Base-by-base conservation (phyloP, 129 eudicot species). In the Logfia minima region DNA sequence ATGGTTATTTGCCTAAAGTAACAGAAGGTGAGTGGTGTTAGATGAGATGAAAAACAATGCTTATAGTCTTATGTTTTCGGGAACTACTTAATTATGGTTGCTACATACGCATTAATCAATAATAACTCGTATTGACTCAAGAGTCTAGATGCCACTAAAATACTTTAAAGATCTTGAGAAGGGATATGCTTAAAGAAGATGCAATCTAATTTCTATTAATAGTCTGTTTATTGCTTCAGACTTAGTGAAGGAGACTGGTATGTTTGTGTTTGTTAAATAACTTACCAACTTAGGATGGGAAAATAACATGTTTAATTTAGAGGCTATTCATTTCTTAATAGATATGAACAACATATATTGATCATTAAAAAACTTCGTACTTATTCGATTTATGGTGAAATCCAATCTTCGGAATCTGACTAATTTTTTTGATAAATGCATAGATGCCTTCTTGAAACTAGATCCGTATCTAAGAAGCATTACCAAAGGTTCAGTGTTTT, bases 1-100 rank as follows among this genome's bases (percentile, higher is more conserved):
- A 94, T 82, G 97, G 98, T 70, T 86, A 87, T 89, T 87, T 86
- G 82, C 93, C 97, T 62, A 94, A 91, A 87, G 90, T 94, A 81
- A 84, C 98, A 70, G 98, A 94, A 87, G 98, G 98, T 94, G 83
- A 41, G 93, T 77, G 18, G 58, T 71, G 24, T 70, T 39, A 28
- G 2, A 56, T 69, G 48, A 68, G 21, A 68, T 71, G 16, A 32
- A 19, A 65, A 76, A 48, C 9, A n/a, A 22, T 53, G 56, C 56
- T 52, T 8, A 59, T 60, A 28, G 65, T 22, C 53, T 52, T 52
- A 8, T 24, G 55, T 48, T 48, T 77, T 53, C 16, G 28, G 28
- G 32, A 22, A 63, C 34, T 24, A 63, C 17, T 62, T 66, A 14
- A 37, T 52, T 5, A 67, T 66, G 66, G 34, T 23, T 76, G 63